Conservation (phyloP, 345 rosid genomes). For the Pugionium dolabratum region DNA sequence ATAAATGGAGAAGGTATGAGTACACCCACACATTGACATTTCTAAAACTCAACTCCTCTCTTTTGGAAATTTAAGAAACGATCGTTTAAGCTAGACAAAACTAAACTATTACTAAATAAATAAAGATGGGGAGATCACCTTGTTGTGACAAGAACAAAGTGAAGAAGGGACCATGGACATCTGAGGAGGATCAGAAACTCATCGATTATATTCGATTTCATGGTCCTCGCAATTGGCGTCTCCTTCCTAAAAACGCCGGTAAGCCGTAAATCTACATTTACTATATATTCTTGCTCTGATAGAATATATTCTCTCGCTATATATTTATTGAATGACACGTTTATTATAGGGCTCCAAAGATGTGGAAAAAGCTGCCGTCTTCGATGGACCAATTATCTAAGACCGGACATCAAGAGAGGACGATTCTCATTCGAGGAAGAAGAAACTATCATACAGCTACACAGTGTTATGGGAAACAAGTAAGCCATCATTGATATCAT, state of each 20-base stretch:
- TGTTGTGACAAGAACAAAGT: conserved; percentile 79
- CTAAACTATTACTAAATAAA: background rate
- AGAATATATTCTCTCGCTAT: background rate
- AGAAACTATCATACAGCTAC: conserved; percentile 86
- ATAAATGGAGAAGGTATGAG: conserved; percentile 21
- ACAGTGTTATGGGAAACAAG: conserved; percentile 89
- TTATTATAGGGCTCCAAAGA: conserved; percentile 68
- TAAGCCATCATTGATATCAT: conserved; percentile 33
- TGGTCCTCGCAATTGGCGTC: conserved; percentile 75
- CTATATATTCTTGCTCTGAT: background rate
- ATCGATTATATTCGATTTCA: conserved; percentile 57
- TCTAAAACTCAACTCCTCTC: conserved; percentile 21
- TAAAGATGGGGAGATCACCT: conserved; percentile 74
- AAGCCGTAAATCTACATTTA: background rate
- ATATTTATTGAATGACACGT: background rate
- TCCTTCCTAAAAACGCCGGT: conserved; percentile 82
- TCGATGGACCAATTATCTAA: conserved; percentile 92
- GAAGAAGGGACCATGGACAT: conserved; percentile 87
- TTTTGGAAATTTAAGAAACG: background rate
- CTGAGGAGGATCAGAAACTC: conserved; percentile 75
- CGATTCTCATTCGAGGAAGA: conserved; percentile 94
- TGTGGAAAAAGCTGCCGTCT: conserved; percentile 99
- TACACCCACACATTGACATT: conserved; percentile 36
- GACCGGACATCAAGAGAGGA: conserved; percentile 96
- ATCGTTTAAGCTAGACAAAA: conserved; percentile 3